A percentile compares a stretch with the other conserved stretches of the same genome.
phyloP scores from a whole-genome alignment of 352 stramenopile genomes.

The Saprolegnia parasitica region DNA sequence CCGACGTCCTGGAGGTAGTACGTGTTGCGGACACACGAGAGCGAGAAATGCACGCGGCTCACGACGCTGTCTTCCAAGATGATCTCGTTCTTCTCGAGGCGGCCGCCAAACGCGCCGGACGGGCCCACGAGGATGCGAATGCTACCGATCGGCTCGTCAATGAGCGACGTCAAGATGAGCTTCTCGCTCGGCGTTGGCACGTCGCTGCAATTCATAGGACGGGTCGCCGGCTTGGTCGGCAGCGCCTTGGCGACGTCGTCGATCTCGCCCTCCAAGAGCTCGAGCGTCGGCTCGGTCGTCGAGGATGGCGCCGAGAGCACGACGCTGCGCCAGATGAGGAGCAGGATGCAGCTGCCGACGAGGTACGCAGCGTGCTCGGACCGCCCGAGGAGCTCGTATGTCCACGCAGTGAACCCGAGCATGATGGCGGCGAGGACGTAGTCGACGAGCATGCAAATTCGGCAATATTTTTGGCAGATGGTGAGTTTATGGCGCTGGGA shows the following conservation, averaged over 20 bases:
- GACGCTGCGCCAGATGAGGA: not conserved
- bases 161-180: slow-evolving; percentile 22
- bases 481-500: not conserved
- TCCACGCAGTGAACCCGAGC: slow-evolving; percentile 8
- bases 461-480: not conserved
- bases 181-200: not conserved
- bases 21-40: slow-evolving; percentile 77
- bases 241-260: slow-evolving; percentile 1
- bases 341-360: not conserved
- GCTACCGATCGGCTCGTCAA: slow-evolving; percentile 23
- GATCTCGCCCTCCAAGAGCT: not conserved
- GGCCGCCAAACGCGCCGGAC: slow-evolving; percentile 49
- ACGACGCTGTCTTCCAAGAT: slow-evolving; percentile 82
- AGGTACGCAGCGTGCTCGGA: not conserved
- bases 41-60: slow-evolving; percentile 74
- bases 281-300: not conserved
- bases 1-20: slow-evolving; percentile 78
- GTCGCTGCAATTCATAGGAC: not conserved
- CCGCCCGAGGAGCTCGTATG: not conserved
- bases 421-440: not conserved
- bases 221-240: not conserved
- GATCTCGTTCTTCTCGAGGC: slow-evolving; percentile 79
- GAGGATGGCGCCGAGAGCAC: not conserved
- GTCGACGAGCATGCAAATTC: not conserved
- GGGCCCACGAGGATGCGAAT: slow-evolving; percentile 27